Percentiles rank a stretch among this genome's conserved stretches.
phyloP scores from a whole-genome alignment of 2,329 filamentous ascomycete genomes.

The Paecilomyces formosus region DNA sequence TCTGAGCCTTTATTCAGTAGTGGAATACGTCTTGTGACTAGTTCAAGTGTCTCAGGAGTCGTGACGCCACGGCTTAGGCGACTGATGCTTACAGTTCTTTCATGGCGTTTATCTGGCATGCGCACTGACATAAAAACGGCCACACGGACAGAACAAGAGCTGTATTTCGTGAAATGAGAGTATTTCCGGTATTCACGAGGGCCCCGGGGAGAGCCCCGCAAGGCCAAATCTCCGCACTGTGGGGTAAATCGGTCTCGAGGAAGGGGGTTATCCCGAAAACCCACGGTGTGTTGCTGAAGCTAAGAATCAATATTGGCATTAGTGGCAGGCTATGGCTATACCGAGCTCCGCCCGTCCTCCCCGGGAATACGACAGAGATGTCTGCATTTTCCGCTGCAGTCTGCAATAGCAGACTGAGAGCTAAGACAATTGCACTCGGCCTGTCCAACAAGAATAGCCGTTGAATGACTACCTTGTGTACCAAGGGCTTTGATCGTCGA shows the following conservation, averaged over 20 bases:
- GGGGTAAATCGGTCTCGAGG: not conserved
- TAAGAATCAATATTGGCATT: not conserved
- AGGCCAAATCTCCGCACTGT: not conserved
- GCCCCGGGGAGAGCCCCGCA: not conserved
- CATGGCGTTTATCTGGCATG: not conserved
- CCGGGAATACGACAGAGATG: not conserved
- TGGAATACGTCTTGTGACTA: not conserved
- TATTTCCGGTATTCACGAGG: not conserved
- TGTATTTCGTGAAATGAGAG: not conserved
- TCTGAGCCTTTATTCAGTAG: not conserved
- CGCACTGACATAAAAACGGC: not conserved
- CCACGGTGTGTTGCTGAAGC: not conserved
- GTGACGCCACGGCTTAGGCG: not conserved
- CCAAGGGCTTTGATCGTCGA: not conserved
- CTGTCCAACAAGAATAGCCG: not conserved
- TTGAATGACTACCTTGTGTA: not conserved
- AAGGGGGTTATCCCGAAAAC: not conserved
- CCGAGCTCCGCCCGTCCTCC: not conserved
- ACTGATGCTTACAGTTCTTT: not conserved
- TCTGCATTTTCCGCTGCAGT: not conserved
- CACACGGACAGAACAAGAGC: not conserved
- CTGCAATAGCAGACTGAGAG: not conserved
- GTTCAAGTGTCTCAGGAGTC: not conserved
- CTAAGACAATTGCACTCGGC: not conserved
- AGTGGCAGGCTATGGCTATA: not conserved